These are phyloP conservation scores for Xylaria sp. DNA, from an alignment of 2,329 filamentous ascomycete genomes.

Conservation along the genomic window DNA sequence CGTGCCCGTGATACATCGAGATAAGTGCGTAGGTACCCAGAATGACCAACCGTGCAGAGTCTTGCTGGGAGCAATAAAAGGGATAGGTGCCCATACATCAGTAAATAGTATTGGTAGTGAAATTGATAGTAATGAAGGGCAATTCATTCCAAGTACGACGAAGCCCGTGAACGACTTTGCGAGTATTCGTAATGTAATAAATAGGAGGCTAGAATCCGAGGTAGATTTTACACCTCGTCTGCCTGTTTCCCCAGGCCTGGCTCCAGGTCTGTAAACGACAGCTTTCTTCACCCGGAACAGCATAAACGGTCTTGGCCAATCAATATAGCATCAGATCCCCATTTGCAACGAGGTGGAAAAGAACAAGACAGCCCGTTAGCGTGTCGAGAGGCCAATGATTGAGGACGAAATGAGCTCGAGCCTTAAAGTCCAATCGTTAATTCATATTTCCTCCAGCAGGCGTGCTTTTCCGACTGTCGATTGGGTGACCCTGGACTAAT, in stretches of 20 bases:
- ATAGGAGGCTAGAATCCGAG: too few species aligned
- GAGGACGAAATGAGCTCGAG: background rate
- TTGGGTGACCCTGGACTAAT: background rate
- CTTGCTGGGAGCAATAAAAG: background rate
- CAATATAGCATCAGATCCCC: slow-evolving; percentile 1
- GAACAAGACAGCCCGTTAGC: slow-evolving; percentile 3
- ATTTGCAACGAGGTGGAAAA: slow-evolving; percentile 8
- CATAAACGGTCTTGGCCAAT: background rate
- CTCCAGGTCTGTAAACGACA: too few species aligned
- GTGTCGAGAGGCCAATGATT: slow-evolving; percentile 12
- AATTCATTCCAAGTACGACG: background rate
- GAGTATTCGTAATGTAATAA: too few species aligned
- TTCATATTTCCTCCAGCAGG: background rate
- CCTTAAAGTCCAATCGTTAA: background rate
- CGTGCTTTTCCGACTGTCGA: background rate
- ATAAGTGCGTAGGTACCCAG: background rate
- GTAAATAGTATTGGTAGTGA: background rate
- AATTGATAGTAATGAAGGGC: background rate
- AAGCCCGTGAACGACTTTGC: too few species aligned
- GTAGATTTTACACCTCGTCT: too few species aligned
- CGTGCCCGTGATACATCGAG: too few species aligned
- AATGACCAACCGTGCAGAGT: background rate
- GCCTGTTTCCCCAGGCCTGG: background rate
- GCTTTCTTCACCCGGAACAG: background rate
- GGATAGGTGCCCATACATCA: background rate